Evolutionary conservation across 108 stramenopile genomes (phyloP), one percentile per base, ranked within the genome.

Genomic region (Cyclotella atomus): DNA sequence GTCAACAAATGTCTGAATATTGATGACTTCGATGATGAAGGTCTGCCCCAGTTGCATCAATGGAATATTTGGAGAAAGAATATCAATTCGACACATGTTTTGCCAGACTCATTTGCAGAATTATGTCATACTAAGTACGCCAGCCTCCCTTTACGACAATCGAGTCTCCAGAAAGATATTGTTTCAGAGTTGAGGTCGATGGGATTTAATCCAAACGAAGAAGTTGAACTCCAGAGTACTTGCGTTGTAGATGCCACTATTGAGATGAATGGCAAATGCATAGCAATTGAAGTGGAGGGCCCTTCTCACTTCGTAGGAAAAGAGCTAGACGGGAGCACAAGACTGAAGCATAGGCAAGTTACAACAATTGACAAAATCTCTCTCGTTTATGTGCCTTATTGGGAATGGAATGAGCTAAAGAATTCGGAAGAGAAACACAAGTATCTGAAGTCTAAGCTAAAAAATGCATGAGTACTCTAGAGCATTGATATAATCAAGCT

Each of bases 271-370:
- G 79, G 57, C 9, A 56, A 55, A 25, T 65, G 60, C 17, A 59
- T 84, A 24, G 83, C 74, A n/a, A 36, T 83, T 8, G 83, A 83
- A n/a, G 79, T 83, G 1, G 83, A 83, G 59, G 83, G 79, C n/a
- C 79, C 83, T 7, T 56, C 24, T 61, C 83, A 84, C 49, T 81
- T 77, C 10, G 30, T 76, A 3, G 72, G 69, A 15, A 47, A 24
- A n/a, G 35, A 65, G 10, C 72, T 59, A 0, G 63, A 45, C 32
- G 73, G 73, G 0, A 70, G 61, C 43, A 81, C 72, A 6, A 64
- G 53, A 21, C 41, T 81, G 80, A 81, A 80, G 60, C 50, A 65
- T 34, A 63, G 79, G 2, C 79, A 73, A 54, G 71, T 80, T 47
- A 41, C 66, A 29, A 21, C 43, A 1, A 41, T 80, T 21, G 79